Conservation (phyloP, 371 early-diverging fungal genomes). For the Funneliformis caledonium region DNA sequence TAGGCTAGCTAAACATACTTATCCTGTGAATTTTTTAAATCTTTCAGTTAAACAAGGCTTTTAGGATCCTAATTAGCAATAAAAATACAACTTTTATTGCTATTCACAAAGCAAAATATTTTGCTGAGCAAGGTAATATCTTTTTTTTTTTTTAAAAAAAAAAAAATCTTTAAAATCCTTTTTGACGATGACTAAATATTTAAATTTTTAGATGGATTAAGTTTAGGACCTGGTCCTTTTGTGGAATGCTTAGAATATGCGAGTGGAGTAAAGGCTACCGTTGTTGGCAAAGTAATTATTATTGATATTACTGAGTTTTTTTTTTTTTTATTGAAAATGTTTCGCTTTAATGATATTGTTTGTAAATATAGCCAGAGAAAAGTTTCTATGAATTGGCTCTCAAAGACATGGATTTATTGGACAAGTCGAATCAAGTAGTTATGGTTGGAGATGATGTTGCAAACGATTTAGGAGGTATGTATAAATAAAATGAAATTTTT, state of each 20-base stretch:
- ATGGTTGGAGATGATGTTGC: slow-evolving; percentile 88
- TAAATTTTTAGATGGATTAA: slow-evolving; percentile 54
- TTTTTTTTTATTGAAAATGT: background rate
- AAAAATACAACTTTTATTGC: slow-evolving; percentile 64
- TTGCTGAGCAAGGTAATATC: slow-evolving; percentile 52
- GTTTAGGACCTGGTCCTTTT: slow-evolving; percentile 88
- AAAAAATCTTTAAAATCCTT: background rate
- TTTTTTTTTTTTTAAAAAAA: background rate
- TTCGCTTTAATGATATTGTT: background rate
- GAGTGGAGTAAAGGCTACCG: slow-evolving; percentile 62
- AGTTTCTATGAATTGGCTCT: slow-evolving; percentile 79
- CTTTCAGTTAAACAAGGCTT: slow-evolving; percentile 66
- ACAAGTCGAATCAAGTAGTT: slow-evolving; percentile 51
- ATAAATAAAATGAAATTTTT: background rate
- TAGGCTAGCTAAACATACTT: slow-evolving; percentile 42
- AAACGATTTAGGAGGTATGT: slow-evolving; percentile 73
- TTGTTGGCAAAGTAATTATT: slow-evolving; percentile 76
- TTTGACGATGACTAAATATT: background rate
- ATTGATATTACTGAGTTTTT: background rate
- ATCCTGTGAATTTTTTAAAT: background rate
- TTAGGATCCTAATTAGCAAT: slow-evolving; percentile 58
- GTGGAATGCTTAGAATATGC: slow-evolving; percentile 82
- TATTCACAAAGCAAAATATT: slow-evolving; percentile 81
- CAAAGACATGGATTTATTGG: slow-evolving; percentile 58
- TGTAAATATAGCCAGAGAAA: slow-evolving; percentile 55